Conservation (phyloP, 2,329 filamentous ascomycete genomes). For the Neocatenulostroma microsporum region DNA sequence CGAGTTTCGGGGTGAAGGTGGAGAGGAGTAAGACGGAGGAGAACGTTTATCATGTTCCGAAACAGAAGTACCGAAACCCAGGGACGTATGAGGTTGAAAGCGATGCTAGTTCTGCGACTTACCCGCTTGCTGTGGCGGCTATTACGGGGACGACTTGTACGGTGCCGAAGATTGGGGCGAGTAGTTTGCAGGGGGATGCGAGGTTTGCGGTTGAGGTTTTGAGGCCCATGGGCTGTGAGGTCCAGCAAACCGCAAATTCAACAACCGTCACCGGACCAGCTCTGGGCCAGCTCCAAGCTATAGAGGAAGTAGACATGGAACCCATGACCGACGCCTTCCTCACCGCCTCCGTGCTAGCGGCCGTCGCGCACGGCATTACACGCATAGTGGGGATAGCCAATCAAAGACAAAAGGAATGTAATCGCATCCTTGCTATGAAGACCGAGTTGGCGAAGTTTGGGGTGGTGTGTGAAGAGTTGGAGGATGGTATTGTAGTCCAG, state of each 20-base stretch:
- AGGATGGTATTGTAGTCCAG: conserved; percentile 82
- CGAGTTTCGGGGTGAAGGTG: conserved; percentile 76
- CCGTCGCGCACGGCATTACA: conserved; percentile 66
- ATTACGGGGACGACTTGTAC: conserved; percentile 95
- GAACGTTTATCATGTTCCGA: conserved; percentile 90
- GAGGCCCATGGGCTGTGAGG: conserved; percentile 84
- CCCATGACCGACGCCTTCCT: conserved; percentile 99
- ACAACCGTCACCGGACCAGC: conserved; percentile 91
- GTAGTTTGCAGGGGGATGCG: conserved; percentile 88
- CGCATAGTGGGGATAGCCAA: conserved; percentile 92
- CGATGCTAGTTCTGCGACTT: conserved; percentile 95
- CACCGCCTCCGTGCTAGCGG: conserved; percentile 85
- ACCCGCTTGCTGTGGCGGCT: conserved; percentile 86
- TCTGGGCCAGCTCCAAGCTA: conserved; percentile 61
- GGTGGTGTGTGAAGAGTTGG: conserved; percentile 74
- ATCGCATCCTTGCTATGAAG: conserved; percentile 92
- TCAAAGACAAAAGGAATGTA: conserved; percentile 96
- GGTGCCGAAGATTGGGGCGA: conserved; percentile 88
- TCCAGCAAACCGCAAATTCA: conserved; percentile 73
- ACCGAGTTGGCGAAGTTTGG: conserved; percentile 91
- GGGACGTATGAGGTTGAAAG: conserved; percentile 85
- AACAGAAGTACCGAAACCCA: conserved; percentile 75
- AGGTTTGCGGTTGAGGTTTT: conserved; percentile 88
- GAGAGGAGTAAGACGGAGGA: conserved; percentile 66
- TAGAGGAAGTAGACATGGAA: conserved; percentile 91